Evolutionary conservation across 139 green algal genomes (phyloP), one percentile per base, ranked within the genome.

Genomic region (Diplosphaera chodatii): DNA sequence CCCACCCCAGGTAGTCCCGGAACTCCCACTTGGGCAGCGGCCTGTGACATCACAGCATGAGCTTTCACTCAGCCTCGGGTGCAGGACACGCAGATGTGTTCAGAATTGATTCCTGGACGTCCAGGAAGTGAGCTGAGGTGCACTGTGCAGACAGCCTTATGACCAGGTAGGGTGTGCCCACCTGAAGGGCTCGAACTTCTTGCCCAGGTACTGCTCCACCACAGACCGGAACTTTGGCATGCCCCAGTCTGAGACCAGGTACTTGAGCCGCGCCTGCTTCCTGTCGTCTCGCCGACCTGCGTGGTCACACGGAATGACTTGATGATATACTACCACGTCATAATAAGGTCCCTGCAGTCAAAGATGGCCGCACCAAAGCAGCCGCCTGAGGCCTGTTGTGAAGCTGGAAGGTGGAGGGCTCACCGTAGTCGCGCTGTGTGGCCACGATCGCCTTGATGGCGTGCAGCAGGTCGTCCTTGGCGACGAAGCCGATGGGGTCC

Each of bases 121-220:
- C n/a, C n/a, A n/a, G n/a, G n/a, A n/a, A n/a, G n/a, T n/a, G n/a
- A n/a, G n/a, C n/a, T n/a, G n/a, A n/a, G n/a, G n/a, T n/a, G n/a
- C n/a, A n/a, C n/a, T n/a, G n/a, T n/a, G n/a, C n/a, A n/a, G n/a
- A n/a, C n/a, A n/a, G n/a, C n/a, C n/a, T n/a, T n/a, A n/a, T n/a
- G n/a, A n/a, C n/a, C n/a, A n/a, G n/a, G n/a, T n/a, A n/a, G n/a
- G n/a, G 10, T n/a, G n/a, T n/a, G n/a, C n/a, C 25, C 56, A 80
- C 75, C 65, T 76, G 70, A 96, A 96, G 15, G 83, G 64, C 80
- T 95, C 59, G n/a, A 99, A 83, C 86, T 92, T 92, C 86, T 98
- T 97, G 55, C 96, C 96, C 18, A 93, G 83, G 92, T 99, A 99
- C 84, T 98, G 89, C 88, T 99, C 96, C 13, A 86, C 84, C n/a